phyloP scores from a whole-genome alignment of 371 early-diverging fungal species.

The Syncephalastrum racemosum region DNA sequence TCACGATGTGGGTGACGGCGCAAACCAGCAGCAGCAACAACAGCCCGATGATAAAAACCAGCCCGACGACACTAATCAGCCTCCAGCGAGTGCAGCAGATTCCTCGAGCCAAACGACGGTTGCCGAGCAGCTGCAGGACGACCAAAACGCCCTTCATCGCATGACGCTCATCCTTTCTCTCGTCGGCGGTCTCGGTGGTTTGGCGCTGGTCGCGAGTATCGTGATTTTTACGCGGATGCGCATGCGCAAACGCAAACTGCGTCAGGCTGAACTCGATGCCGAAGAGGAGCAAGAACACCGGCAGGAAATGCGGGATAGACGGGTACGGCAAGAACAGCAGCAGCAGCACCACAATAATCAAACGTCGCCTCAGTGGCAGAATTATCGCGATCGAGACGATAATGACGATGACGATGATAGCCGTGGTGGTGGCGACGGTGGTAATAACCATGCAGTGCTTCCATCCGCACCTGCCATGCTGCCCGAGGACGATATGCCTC shows the following conservation, averaged over 20 bases:
- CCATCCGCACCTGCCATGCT: too few species aligned
- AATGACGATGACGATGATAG: not conserved
- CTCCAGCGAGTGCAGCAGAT: too few species aligned
- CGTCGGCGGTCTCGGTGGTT: constrained; percentile 19
- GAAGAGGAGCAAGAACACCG: constrained; percentile 6
- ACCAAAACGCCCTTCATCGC: constrained; percentile 21
- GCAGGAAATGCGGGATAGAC: not conserved
- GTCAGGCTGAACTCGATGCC: constrained; percentile 4
- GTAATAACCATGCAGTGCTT: too few species aligned
- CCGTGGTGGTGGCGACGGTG: not conserved
- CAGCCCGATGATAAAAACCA: constrained; percentile 1
- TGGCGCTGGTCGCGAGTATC: constrained; percentile 22
- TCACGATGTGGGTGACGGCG: too few species aligned
- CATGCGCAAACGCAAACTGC: constrained; percentile 10
- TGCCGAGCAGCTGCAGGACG: constrained; percentile 17
- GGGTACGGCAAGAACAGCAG: too few species aligned
- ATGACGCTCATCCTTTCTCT: constrained; percentile 25
- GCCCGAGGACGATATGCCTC: too few species aligned
- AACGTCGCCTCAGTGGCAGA: not conserved
- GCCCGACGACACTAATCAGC: constrained; percentile 2
- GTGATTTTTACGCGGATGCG: constrained; percentile 21
- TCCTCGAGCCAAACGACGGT: constrained; percentile 9
- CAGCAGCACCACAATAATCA: not conserved
- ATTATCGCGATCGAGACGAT: not conserved
- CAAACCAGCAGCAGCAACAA: too few species aligned